Conservation (phyloP, 176 grass and related monocot species). For the Oryza glaberrima region DNA sequence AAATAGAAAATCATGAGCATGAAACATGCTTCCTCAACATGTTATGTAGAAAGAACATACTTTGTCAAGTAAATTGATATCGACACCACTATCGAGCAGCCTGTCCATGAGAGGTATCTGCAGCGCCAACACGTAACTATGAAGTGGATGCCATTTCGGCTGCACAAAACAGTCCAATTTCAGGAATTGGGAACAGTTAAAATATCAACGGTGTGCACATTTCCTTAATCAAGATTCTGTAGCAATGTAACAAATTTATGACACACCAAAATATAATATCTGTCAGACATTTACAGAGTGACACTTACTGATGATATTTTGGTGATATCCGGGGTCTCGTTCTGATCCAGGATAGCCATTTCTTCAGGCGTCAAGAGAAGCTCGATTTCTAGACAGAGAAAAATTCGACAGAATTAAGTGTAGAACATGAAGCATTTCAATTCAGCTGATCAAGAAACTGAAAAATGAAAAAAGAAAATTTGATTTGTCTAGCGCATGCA, state of each 20-base stretch:
- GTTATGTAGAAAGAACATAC: conserved; percentile 32
- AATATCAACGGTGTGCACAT: neutral
- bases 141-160: conserved; percentile 85
- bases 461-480: neutral
- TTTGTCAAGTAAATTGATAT: conserved; percentile 73
- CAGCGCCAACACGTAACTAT: conserved; percentile 64
- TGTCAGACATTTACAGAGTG: conserved; percentile 47
- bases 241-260: neutral
- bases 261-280: conserved; percentile 1
- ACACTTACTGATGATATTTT: conserved; percentile 83
- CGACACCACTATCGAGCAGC: conserved; percentile 66
- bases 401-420: neutral
- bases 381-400: conserved; percentile 45
- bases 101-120: conserved; percentile 92
- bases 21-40: neutral
- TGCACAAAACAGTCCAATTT: conserved; percentile 48
- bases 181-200: conserved; percentile 24
- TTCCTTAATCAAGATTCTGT: neutral
- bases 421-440: neutral
- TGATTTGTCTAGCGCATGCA: neutral
- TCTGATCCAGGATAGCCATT: conserved; percentile 72
- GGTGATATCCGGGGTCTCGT: conserved; percentile 49
- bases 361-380: conserved; percentile 80
- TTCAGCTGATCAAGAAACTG: neutral
- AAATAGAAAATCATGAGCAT: neutral